A percentile compares a stretch with the other conserved stretches of the same genome.
Conservation (phyloP, 75 land plant species). For the Azolla pinnata region DNA sequence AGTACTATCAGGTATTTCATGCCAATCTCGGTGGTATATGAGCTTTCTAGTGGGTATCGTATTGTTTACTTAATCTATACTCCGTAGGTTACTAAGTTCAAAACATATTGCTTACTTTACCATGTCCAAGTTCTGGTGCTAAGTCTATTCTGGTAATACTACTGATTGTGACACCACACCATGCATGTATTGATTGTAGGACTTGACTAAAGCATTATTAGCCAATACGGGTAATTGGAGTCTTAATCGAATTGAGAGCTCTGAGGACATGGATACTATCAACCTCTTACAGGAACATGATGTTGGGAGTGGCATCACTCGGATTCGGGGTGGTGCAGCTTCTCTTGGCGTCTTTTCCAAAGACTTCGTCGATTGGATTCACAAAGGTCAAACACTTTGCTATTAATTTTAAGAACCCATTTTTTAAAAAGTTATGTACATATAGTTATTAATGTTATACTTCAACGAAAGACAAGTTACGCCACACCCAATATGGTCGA, state of each 20-base stretch:
- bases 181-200: background rate
- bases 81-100: too few species aligned
- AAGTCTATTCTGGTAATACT: background rate
- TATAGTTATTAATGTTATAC: too few species aligned
- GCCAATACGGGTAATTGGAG: background rate
- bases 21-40: background rate
- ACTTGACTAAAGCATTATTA: background rate
- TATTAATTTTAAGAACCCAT: background rate
- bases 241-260: background rate
- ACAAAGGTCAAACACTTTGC: conserved; percentile 3
- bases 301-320: conserved; percentile 3
- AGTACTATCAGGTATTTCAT: conserved; percentile 1
- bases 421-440: background rate
- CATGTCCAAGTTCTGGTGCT: background rate
- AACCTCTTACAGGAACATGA: background rate
- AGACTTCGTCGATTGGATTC: conserved; percentile 4
- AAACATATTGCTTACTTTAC: background rate
- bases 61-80: too few species aligned
- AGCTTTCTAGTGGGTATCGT: background rate
- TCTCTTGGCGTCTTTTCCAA: conserved; percentile 5
- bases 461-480: too few species aligned
- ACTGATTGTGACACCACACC: background rate
- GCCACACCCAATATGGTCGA: too few species aligned
- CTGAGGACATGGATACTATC: background rate
- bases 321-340: background rate